Evolutionary conservation across 73 alveolate genomes (phyloP).

Genomic region (Halteria grandinella): DNA sequence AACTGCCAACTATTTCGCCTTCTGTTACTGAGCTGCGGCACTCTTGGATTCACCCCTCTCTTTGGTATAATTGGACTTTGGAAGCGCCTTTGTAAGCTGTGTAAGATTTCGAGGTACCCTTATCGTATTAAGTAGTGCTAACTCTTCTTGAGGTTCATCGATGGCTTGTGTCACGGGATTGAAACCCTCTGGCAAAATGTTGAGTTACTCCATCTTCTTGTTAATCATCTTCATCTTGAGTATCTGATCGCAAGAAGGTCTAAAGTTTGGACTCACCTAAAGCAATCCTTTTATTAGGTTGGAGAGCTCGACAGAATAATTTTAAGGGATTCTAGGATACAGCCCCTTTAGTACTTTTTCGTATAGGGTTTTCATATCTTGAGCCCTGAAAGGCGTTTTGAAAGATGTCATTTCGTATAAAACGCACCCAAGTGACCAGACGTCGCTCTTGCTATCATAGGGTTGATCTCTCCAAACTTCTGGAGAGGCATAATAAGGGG

Average conservation of each 20-base stretch:
- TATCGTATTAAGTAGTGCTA: background rate
- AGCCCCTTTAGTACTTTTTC: constrained; percentile 61
- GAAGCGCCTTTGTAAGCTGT: constrained; percentile 17
- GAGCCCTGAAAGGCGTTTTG: constrained; percentile 70
- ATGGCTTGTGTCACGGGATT: background rate
- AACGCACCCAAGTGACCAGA: constrained; percentile 75
- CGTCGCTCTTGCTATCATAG: constrained; percentile 59
- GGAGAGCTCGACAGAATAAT: constrained; percentile 53
- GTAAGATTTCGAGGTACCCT: constrained; percentile 22
- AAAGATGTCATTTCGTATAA: constrained; percentile 68
- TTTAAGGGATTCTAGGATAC: constrained; percentile 52
- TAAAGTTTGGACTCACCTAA: constrained; percentile 56
- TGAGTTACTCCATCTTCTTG: background rate
- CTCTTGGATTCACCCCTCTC: too few relatives aligned
- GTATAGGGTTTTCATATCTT: constrained; percentile 61
- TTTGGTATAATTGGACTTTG: constrained; percentile 37
- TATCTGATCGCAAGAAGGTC: constrained; percentile 68
- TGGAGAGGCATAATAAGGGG: constrained; percentile 68
- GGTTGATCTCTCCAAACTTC: constrained; percentile 74
- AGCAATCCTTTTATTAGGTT: constrained; percentile 48
- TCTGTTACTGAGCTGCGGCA: too few relatives aligned
- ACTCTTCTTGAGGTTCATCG: background rate
- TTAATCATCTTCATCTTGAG: constrained; percentile 31
- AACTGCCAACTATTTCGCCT: too few relatives aligned
- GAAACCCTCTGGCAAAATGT: background rate